Base-by-base conservation (phyloP, 805 yeast species). In the Schwanniomyces pseudopolymorphus region DNA sequence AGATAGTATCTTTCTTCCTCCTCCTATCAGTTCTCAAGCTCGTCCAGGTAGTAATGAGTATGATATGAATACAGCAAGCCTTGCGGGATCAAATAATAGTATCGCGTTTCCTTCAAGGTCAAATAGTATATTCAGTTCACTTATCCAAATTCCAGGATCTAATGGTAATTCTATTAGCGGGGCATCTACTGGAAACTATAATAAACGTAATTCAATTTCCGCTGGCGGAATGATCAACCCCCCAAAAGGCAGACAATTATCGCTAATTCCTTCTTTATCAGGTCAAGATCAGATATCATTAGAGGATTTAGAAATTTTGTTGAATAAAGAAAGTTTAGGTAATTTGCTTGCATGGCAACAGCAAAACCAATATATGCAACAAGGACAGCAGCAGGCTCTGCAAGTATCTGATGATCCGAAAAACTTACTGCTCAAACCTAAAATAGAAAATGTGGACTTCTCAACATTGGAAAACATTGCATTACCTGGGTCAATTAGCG, bases 61-160 rank as follows among this genome's bases (percentile, higher is more conserved):
- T 33, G 58, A 46, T 37, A 42, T 46, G 39, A 39, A 44, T 53
- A 26, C 45, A 49, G 33, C 52, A 26, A 20, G 26, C 6, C 16
- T 39, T 19, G 16, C 24, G 17, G 39, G 42, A 19, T 37, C 33
- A 24, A 16, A 36, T n/a, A 36, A 36, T 36, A 36, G 25, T 61
- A 47, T 52, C 50, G 39, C 57, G 56, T 43, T 59, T 57, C 26
- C 57, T 55, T 61, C 67, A 40, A 46, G 75, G 20, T 67, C 74
- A 28, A 67, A 69, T 43, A 64, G 72, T 44, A 69, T 71, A 9
- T 71, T 71, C 55, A 66, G 68, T 44, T 61, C 70, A 16, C 54
- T 69, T 16, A 69, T 72, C 19, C 75, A 71, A 48, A 54, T 71
- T 13, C 77, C 77, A 3, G 61, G 61, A 3, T 67, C 74, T 1